These are phyloP conservation scores for Mollisia scopiformis DNA, from an alignment of 2,329 filamentous ascomycete genomes.

Conservation along the genomic window DNA sequence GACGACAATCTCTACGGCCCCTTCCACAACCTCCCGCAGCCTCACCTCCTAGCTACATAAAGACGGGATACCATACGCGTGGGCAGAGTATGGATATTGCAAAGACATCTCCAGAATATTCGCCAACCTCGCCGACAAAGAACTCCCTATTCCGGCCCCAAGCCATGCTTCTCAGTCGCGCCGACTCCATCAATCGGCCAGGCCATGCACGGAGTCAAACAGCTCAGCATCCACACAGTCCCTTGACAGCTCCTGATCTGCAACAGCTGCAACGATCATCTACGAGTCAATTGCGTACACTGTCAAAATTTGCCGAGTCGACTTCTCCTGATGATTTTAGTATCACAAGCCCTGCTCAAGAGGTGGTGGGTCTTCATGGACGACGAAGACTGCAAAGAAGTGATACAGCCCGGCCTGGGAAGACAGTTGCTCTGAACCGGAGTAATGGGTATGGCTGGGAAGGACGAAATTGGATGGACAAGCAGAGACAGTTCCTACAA, in stretches of 20 bases:
- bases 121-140: constrained; percentile 16
- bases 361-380: constrained; percentile 86
- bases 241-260: constrained; percentile 71
- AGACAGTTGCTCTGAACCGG: constrained; percentile 49
- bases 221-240: constrained; percentile 40
- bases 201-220: constrained; percentile 29
- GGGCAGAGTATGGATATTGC: constrained; percentile 64
- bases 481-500: constrained; percentile 92
- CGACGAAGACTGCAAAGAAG: constrained; percentile 79
- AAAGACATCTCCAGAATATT: constrained; percentile 47
- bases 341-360: constrained; percentile 76
- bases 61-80: constrained; percentile 40
- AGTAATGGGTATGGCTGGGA: constrained; percentile 69
- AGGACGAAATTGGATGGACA: constrained; percentile 96
- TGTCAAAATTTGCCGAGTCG: constrained; percentile 81
- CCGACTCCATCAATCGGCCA: constrained; percentile 49
- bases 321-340: constrained; percentile 79
- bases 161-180: constrained; percentile 62
- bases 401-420: constrained; percentile 47
- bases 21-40: constrained; percentile 67
- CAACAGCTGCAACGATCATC: constrained; percentile 84
- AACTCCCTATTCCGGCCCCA: constrained; percentile 48
- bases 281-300: constrained; percentile 83
- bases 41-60: constrained; percentile 40
- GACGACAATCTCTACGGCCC: constrained; percentile 77